Evolutionary conservation across 2,329 filamentous ascomycete species (phyloP).

Genomic region (Fusarium sp.): DNA sequence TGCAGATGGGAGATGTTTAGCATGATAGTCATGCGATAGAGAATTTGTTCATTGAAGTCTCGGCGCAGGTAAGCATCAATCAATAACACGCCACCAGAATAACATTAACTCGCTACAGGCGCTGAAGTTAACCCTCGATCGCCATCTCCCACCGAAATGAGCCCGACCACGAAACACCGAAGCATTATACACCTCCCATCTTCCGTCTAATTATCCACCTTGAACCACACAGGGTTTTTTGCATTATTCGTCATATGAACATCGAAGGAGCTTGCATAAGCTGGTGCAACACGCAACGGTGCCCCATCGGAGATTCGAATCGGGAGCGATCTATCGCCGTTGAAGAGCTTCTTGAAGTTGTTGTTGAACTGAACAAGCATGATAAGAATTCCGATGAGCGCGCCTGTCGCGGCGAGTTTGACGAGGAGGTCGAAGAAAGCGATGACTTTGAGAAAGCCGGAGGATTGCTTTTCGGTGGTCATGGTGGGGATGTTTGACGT

Average conservation of each 20-base stretch:
- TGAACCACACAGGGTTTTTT: slow-evolving; percentile 18
- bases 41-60: neutral
- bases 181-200: no score
- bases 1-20: neutral
- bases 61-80: neutral
- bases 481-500: slow-evolving; percentile 2
- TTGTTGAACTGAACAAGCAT: slow-evolving; percentile 25
- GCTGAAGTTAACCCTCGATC: neutral
- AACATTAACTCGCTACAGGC: neutral
- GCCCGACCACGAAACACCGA: neutral
- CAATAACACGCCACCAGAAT: neutral
- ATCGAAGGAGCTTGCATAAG: neutral
- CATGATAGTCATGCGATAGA: neutral
- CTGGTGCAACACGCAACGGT: slow-evolving; percentile 3
- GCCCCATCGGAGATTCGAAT: neutral
- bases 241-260: slow-evolving; percentile 13
- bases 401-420: slow-evolving; percentile 31
- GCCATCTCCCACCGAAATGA: neutral
- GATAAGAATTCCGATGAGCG: slow-evolving; percentile 36
- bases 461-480: slow-evolving; percentile 25
- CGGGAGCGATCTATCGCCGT: neutral
- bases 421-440: slow-evolving; percentile 35
- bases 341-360: slow-evolving; percentile 6
- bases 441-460: slow-evolving; percentile 31
- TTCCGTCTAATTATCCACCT: slow-evolving; percentile 8